Percentiles rank a stretch among this genome's conserved stretches.
Evolutionary conservation across 116 monocot species (phyloP).

Genomic region (Zostera marina): DNA sequence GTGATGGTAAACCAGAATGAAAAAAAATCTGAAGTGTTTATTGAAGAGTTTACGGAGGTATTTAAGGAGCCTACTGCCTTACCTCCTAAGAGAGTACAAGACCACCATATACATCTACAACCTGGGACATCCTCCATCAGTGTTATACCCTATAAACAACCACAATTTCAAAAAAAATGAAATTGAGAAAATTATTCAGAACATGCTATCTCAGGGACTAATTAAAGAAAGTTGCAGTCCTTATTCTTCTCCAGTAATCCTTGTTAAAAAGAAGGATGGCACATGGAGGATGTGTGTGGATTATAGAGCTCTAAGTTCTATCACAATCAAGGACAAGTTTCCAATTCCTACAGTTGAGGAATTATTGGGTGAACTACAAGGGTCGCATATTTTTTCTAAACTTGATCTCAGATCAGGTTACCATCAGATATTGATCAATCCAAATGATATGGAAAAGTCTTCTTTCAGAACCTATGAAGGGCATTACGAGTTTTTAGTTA

Average conservation of each 20-base stretch:
- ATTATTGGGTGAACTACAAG: background rate
- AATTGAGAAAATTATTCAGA: background rate
- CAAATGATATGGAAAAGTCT: background rate
- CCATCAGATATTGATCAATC: background rate
- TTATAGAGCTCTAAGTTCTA: background rate
- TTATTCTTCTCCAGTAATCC: background rate
- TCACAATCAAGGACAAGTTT: background rate
- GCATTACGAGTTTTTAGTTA: background rate
- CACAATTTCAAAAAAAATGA: background rate
- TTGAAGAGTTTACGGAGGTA: too few relatives aligned
- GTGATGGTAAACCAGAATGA: too few relatives aligned
- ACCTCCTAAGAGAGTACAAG: too few relatives aligned
- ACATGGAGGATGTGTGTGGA: conserved; percentile 1
- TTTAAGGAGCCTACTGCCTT: too few relatives aligned
- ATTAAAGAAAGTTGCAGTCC: background rate
- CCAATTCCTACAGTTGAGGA: background rate
- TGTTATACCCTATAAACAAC: background rate
- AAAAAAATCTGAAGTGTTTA: too few relatives aligned
- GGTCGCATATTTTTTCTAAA: background rate
- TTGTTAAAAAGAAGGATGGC: conserved; percentile 6
- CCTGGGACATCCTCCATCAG: too few relatives aligned
- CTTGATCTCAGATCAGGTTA: background rate
- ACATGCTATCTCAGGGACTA: background rate
- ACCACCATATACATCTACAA: too few relatives aligned
- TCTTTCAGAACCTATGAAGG: background rate